Conservation (phyloP, 768 basidiomycete genomes). For the Tricholoma sp. region DNA sequence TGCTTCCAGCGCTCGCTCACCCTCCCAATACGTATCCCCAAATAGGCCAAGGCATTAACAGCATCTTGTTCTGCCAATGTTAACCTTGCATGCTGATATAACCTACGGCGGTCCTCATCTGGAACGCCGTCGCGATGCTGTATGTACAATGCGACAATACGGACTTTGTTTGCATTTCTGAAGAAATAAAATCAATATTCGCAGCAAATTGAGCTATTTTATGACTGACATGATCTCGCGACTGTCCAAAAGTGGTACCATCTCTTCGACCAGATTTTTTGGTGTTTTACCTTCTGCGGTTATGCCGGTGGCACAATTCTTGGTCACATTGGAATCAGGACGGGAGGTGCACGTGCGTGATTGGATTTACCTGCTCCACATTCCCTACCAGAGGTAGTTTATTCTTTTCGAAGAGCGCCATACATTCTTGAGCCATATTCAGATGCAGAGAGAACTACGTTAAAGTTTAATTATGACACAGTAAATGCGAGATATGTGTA, state of each 20-base stretch:
- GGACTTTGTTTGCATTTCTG: constrained; percentile 90
- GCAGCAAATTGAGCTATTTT: not conserved
- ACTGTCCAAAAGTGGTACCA: constrained; percentile 94
- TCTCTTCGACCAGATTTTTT: constrained; percentile 92
- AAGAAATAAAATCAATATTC: constrained; percentile 1
- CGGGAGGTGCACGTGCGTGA: not conserved
- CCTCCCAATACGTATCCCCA: constrained; percentile 82
- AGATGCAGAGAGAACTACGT: constrained; percentile 89
- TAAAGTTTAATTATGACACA: not conserved
- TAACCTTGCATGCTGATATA: constrained; percentile 93
- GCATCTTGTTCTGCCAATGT: constrained; percentile 89
- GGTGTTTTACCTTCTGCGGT: constrained; percentile 93
- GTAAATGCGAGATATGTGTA: constrained; percentile 17
- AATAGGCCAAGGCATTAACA: constrained; percentile 75
- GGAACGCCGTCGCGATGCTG: constrained; percentile 94
- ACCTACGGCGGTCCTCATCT: constrained; percentile 91
- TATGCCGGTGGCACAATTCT: constrained; percentile 93
- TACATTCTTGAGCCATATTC: constrained; percentile 97
- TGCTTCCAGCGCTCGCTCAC: constrained; percentile 36
- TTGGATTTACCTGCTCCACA: constrained; percentile 73
- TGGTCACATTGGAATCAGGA: not conserved
- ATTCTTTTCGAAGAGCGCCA: constrained; percentile 86
- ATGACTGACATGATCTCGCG: constrained; percentile 68
- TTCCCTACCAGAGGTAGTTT: constrained; percentile 78
- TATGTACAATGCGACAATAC: constrained; percentile 93